phyloP scores from a whole-genome alignment of 345 rosid species.

The Zanthoxylum bungeanum region DNA sequence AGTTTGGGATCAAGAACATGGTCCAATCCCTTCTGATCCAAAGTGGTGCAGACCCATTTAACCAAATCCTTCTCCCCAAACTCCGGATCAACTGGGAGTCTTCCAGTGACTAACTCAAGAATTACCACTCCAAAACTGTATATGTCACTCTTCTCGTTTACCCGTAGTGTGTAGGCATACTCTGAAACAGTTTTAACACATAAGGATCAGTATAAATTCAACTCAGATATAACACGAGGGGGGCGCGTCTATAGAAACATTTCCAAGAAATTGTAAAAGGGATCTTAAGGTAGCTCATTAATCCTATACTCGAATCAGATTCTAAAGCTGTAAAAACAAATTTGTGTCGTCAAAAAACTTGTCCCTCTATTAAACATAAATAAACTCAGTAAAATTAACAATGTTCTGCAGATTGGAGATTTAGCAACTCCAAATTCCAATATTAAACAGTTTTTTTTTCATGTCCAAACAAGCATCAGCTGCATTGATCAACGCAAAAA shows the following conservation, averaged over 20 bases:
- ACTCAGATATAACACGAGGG: background rate
- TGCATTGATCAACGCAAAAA: background rate
- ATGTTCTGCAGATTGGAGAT: background rate
- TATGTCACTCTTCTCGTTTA: conserved; percentile 98
- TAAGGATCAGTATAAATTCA: background rate
- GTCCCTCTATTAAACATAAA: background rate
- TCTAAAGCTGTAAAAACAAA: background rate
- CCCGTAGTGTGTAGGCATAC: conserved; percentile 93
- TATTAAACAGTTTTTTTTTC: background rate
- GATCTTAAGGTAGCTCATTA: background rate
- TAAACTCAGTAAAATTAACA: background rate
- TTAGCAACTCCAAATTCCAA: conserved; percentile 1
- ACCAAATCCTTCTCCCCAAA: conserved; percentile 92
- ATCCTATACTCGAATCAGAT: background rate
- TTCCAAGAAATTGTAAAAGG: background rate
- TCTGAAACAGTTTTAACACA: conserved; percentile 47
- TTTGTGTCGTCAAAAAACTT: background rate
- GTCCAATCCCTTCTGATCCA: conserved; percentile 79
- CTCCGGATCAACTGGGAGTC: conserved; percentile 75
- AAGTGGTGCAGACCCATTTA: conserved; percentile 81
- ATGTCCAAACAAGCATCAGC: background rate
- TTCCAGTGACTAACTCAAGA: conserved; percentile 86
- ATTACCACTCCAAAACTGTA: conserved; percentile 98
- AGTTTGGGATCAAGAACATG: conserved; percentile 78
- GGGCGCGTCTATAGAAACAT: background rate